Evolutionary conservation across 306 rosid genomes (phyloP).

Genomic region (Boehmeria nivea): DNA sequence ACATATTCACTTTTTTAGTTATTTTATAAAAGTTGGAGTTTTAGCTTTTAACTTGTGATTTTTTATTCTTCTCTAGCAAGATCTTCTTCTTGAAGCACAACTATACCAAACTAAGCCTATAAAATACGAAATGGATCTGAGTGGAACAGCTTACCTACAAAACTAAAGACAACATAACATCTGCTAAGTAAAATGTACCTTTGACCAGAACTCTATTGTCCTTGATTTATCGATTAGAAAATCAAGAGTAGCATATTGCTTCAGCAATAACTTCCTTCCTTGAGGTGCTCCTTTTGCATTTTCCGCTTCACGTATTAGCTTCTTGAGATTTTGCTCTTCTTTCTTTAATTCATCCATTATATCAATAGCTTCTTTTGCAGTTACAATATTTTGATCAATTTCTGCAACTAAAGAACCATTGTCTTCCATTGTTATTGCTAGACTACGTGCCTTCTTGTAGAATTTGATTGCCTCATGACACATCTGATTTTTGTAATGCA

Average conservation of each 20-base stretch:
- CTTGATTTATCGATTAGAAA: constrained; percentile 60
- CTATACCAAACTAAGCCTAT: no score
- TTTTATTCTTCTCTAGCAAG: no score
- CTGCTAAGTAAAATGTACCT: constrained; percentile 48
- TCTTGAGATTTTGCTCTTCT: constrained; percentile 74
- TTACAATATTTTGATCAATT: constrained; percentile 54
- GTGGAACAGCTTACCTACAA: no score
- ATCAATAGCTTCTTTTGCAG: constrained; percentile 38
- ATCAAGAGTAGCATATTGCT: constrained; percentile 47
- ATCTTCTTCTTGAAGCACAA: no score
- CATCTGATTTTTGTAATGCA: constrained; percentile 66
- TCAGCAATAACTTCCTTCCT: constrained; percentile 58
- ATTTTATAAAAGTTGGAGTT: no score
- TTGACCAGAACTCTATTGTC: constrained; percentile 53
- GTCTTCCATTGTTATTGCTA: constrained; percentile 69
- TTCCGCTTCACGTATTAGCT: constrained; percentile 51
- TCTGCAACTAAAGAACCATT: constrained; percentile 65
- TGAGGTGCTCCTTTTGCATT: constrained; percentile 51
- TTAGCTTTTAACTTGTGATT: no score
- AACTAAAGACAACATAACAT: not conserved
- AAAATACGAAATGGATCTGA: no score
- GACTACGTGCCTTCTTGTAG: constrained; percentile 53
- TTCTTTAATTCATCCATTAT: constrained; percentile 53
- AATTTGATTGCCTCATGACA: constrained; percentile 56
- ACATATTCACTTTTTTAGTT: no score